Evolutionary conservation across 2,329 filamentous ascomycete species (phyloP), one percentile per base, ranked within the genome.

Genomic region (Mycosphaerella sp.): DNA sequence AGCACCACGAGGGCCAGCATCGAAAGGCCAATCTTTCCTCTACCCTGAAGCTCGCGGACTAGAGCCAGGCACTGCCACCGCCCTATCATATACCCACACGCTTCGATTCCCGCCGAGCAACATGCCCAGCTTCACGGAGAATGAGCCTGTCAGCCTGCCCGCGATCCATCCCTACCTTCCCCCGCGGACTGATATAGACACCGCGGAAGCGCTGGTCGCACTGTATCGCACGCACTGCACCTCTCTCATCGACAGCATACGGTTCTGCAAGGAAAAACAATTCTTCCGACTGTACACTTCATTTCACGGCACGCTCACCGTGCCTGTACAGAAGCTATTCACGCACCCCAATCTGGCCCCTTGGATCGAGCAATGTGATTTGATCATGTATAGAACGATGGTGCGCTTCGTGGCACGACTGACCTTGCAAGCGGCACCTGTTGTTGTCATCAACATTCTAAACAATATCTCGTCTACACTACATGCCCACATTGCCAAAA

Each of bases 301-400:
- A 1, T 97, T 98, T 68, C 89, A 95, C 64, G 93, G 93, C 49
- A 97, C 90, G 1, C 79, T 98, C 62, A 98, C 93, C 0, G 94
- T 96, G 70, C 93, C 93, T 5, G 91, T 97, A 2, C 89, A 96
- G 68, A 96, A 94, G 69, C 74, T 98, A 2, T 86, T 98, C 63
- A 83, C 84, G 12, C 82, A 95, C 63, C 82, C 86, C 2, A 84
- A 83, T 49, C 75, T 97, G 49, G 88, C 89, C 2, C 79, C 86
- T 1, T 98, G 93, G 93, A 94, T 98, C 55, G 87, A 93, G 66
- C 86, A 95, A 67, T 95, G 89, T 66, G 93, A 98, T 68, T 94
- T 93, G 72, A 79, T 91, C 30, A 87, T 96, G 73, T 98, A 98
- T 67, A 89, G 97, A 68, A 89, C 90, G 60, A 95, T 97, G 86